These are phyloP conservation scores for Penicillium sp. DNA, from an alignment of 2,329 filamentous ascomycete genomes.

Conservation along the genomic window DNA sequence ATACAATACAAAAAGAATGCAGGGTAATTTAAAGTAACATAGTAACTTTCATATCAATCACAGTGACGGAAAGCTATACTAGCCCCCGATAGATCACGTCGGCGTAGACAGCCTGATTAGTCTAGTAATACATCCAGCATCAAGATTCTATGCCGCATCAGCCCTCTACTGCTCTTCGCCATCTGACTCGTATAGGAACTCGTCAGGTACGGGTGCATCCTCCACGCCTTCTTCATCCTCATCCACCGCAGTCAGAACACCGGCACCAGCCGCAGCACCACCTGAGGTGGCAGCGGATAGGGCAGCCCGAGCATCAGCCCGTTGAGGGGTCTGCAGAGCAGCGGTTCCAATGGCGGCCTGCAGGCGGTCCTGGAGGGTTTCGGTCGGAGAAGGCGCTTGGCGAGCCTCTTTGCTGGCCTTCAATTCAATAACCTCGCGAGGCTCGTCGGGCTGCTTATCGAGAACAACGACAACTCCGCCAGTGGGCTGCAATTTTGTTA, in stretches of 20 bases:
- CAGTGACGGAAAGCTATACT: constrained; percentile 12
- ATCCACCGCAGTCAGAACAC: constrained; percentile 81
- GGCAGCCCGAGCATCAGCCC: constrained; percentile 26
- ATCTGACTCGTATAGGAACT: constrained; percentile 50
- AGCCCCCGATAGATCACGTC: constrained; percentile 26
- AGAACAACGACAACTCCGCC: constrained; percentile 89
- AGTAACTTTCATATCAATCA: constrained; percentile 25
- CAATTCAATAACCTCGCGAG: constrained; percentile 81
- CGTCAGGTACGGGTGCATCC: constrained; percentile 49
- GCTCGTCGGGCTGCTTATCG: constrained; percentile 75
- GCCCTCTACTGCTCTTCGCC: constrained; percentile 33
- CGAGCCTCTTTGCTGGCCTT: constrained; percentile 74
- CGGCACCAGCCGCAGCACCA: constrained; percentile 71
- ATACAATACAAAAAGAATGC: background rate
- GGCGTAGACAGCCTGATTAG: constrained; percentile 30
- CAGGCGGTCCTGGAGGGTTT: constrained; percentile 46
- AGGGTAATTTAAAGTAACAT: constrained; percentile 5
- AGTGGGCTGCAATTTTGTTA: constrained; percentile 67
- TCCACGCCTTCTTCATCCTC: constrained; percentile 59
- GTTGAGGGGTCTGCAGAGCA: constrained; percentile 36
- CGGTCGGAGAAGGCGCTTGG: constrained; percentile 45
- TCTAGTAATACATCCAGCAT: constrained; percentile 41
- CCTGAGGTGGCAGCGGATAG: constrained; percentile 37
- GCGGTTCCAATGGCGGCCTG: constrained; percentile 40
- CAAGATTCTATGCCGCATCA: constrained; percentile 17